Percentiles rank a stretch among this genome's conserved stretches.
Conservation (phyloP, 2,329 filamentous ascomycete species). For the Clarireedia sp. region DNA sequence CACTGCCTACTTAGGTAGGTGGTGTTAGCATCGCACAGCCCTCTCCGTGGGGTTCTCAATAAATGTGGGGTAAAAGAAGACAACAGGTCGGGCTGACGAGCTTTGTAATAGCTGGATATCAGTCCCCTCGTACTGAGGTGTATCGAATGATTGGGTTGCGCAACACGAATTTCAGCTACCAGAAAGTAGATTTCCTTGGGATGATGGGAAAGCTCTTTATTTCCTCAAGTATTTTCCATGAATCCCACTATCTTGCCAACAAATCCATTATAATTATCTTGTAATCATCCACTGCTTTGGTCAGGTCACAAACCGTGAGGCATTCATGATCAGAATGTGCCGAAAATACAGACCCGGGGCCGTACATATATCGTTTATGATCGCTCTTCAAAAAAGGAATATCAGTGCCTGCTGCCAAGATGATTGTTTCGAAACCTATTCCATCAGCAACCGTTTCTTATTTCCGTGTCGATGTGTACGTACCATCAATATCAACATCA, state of each 20-base stretch:
- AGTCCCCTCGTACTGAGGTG: no score
- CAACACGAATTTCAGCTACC: no score
- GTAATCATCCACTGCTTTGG: neutral
- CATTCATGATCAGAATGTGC: neutral
- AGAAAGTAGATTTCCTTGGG: no score
- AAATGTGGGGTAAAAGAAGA: no score
- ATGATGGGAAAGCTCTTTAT: no score
- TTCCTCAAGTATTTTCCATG: no score
- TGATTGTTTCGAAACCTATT: neutral
- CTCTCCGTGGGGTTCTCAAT: no score
- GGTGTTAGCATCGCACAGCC: no score
- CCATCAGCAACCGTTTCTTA: neutral
- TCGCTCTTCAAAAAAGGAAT: neutral
- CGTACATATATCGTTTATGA: neutral
- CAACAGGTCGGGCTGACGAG: no score
- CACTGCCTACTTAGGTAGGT: no score
- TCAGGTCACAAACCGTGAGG: neutral
- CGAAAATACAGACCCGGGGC: neutral
- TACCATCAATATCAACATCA: slow-evolving; percentile 57
- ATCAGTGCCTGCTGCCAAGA: neutral
- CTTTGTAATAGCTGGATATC: no score
- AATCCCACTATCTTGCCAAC: neutral
- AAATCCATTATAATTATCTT: neutral
- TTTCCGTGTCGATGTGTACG: neutral
- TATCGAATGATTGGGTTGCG: no score